Conservation (phyloP, 352 stramenopile species). For the Paralagenidium karlingii region DNA sequence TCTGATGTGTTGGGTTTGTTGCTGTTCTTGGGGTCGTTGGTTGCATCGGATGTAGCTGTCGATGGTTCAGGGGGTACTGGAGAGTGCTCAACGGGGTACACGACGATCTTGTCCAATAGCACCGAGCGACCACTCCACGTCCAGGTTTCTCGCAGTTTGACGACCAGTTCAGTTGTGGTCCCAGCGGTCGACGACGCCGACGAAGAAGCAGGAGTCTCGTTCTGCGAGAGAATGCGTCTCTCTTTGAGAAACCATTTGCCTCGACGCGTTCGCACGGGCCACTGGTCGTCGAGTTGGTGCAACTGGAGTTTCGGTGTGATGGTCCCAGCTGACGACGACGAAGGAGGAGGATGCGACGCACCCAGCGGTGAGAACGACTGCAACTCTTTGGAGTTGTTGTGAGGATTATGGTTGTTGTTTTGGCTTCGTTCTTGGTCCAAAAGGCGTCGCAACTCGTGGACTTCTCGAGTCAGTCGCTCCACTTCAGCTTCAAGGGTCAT, state of each 20-base stretch:
- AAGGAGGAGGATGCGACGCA: neutral
- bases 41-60: too few relatives aligned
- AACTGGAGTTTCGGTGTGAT: neutral
- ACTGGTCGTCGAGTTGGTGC: constrained; percentile 3
- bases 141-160: constrained; percentile 57
- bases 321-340: neutral
- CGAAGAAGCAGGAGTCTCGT: too few relatives aligned
- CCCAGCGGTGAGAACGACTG: constrained; percentile 3
- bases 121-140: constrained; percentile 45
- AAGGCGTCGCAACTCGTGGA: constrained; percentile 29
- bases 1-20: too few relatives aligned
- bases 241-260: constrained; percentile 64
- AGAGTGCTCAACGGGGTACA: constrained; percentile 5
- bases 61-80: too few relatives aligned
- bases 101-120: constrained; percentile 54
- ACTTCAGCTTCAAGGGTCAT: constrained; percentile 26
- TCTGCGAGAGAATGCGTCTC: constrained; percentile 33
- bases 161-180: too few relatives aligned
- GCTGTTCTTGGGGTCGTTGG: too few relatives aligned
- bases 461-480: constrained; percentile 30
- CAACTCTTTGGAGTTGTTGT: neutral
- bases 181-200: too few relatives aligned
- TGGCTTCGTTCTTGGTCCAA: constrained; percentile 23
- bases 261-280: constrained; percentile 21
- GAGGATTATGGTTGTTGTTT: constrained; percentile 7